Conservation (phyloP, 2,329 filamentous ascomycete species). For the Clarireedia hainanense region DNA sequence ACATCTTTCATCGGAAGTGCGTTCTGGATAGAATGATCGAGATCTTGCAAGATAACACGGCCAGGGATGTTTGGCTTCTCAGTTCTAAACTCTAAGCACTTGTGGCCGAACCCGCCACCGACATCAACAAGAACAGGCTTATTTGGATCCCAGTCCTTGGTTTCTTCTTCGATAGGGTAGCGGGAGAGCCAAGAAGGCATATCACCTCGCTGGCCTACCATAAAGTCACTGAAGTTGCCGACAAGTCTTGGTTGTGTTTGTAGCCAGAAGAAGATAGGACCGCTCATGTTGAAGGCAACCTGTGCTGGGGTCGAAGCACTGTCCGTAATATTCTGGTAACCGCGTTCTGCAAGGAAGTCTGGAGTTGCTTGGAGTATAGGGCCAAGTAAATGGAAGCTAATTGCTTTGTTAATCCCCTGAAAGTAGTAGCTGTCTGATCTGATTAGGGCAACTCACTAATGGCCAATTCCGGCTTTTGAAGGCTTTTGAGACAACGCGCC, state of each 20-base stretch:
- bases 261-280: constrained; percentile 9
- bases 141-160: background rate
- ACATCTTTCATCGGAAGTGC: constrained; percentile 27
- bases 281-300: constrained; percentile 8
- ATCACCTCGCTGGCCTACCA: constrained; percentile 5
- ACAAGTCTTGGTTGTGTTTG: constrained; percentile 1
- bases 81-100: constrained; percentile 10
- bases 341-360: constrained; percentile 25
- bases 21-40: constrained; percentile 16
- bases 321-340: constrained; percentile 9
- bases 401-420: no score
- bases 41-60: constrained; percentile 34
- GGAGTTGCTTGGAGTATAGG: constrained; percentile 25
- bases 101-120: constrained; percentile 34
- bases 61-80: background rate
- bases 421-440: no score
- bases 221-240: constrained; percentile 7
- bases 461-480: background rate
- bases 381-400: constrained; percentile 20
- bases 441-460: background rate
- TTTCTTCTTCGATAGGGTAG: background rate
- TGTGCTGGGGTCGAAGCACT: constrained; percentile 3
- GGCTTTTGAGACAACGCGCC: background rate
- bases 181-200: constrained; percentile 15
- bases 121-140: constrained; percentile 33